Base-by-base conservation (phyloP, 768 basidiomycete species). In the Gloeostereum incarnatum region DNA sequence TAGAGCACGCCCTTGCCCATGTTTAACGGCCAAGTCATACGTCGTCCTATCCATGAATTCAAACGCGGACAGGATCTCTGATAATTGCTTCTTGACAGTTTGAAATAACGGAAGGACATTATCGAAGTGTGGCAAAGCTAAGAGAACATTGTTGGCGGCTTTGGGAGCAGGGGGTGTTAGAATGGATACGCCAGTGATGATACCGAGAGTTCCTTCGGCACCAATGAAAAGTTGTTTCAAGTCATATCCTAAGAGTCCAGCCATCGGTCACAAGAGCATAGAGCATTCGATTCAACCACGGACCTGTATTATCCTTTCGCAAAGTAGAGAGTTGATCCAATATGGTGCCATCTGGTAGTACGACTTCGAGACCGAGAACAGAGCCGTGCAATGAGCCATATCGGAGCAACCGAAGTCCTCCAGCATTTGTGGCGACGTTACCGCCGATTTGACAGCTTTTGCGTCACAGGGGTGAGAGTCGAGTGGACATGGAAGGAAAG, bases 201-300 rank as follows among this genome's bases (percentile, higher is more conserved):
- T 69, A 31, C 96, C 96, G 17, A 99, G 79, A 0, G 94, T 97
- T 36, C 96, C 96, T 56, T 99, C 96, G 5, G 87, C 81, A 9
- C 96, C 96, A 48, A 99, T 96, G 62, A 98, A 99, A 13, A 99
- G 73, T 52, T 99, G 96, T 59, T 99, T 98, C 32, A 99, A 69
- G 58, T 99, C 96, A 55, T 96, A 97, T 9, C 96, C 94, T 91
- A 49, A 26, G 17, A n/a, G 17, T 9, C n/a, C 26, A 19, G 27
- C 34, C 31, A 34, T 30, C 43, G 21, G 13, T 35, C 16, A 33
- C 16, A 20, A 38, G 25, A 25, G 8, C 11, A 14, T 11, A 14
- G 20, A 9, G 35, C 16, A 18, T 10, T 20, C 9, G 16, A 10
- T 6, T 31, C 5, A 34, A 3, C 21, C 3, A 51, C 73, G 35